These are phyloP conservation scores for Colletotrichum truncatum DNA, from an alignment of 2,329 filamentous ascomycete genomes.

Conservation along the genomic window DNA sequence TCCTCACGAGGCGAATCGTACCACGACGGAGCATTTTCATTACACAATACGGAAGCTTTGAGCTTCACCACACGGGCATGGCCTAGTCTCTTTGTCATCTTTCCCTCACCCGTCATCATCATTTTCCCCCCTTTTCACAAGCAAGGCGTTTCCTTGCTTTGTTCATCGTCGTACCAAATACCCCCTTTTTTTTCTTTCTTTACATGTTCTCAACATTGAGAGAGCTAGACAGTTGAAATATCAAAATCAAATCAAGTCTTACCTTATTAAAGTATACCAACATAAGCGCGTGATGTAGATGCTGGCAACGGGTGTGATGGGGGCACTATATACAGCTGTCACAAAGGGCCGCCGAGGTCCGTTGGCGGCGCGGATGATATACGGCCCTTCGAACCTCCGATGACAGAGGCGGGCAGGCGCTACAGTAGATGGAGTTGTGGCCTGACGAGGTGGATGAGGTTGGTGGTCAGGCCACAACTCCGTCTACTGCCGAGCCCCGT, in stretches of 20 bases:
- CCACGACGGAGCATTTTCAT: conserved; percentile 17
- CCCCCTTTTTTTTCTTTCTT: neutral
- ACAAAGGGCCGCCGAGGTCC: too few species aligned
- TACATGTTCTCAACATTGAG: neutral
- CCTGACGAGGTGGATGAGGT: too few species aligned
- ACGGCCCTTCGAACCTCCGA: too few species aligned
- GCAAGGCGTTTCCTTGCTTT: neutral
- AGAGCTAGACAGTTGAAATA: neutral
- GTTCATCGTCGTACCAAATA: conserved; percentile 21
- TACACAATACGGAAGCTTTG: neutral
- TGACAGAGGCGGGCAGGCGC: too few species aligned
- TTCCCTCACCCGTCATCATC: neutral
- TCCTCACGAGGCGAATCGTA: conserved; percentile 10
- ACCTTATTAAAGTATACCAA: neutral
- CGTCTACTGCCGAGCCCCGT: too few species aligned
- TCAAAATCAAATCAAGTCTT: neutral
- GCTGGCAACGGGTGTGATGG: too few species aligned
- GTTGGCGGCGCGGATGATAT: too few species aligned
- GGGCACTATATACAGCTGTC: too few species aligned
- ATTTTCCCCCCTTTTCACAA: neutral
- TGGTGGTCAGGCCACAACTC: too few species aligned
- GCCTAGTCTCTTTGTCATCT: neutral
- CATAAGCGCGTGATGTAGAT: neutral
- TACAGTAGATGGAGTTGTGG: too few species aligned
- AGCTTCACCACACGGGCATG: neutral